Percentiles rank a stretch among this genome's conserved stretches.
Evolutionary conservation across 1,139 yeast species (phyloP).

Genomic region (Saccharomyces pastorianus): DNA sequence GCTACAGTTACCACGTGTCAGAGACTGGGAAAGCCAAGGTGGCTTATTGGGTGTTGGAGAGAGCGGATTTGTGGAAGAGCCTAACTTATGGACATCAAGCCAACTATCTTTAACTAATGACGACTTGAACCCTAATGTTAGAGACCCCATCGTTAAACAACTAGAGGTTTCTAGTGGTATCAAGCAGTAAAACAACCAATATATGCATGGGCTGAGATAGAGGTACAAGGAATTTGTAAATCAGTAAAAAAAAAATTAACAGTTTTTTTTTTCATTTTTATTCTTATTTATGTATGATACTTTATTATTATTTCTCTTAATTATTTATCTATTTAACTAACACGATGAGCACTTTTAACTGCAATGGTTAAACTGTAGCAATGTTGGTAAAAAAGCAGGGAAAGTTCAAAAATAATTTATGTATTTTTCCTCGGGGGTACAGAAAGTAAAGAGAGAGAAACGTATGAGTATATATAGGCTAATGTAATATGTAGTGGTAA

Average conservation of each 20-base stretch:
- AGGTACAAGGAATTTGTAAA: neutral
- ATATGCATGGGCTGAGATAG: neutral
- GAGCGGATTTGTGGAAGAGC: constrained; percentile 37
- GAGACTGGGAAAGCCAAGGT: constrained; percentile 72
- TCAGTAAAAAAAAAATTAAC: neutral
- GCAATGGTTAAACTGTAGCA: neutral
- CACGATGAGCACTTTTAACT: neutral
- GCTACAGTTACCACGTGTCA: constrained; percentile 63
- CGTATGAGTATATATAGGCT: neutral
- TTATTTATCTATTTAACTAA: constrained; percentile 1
- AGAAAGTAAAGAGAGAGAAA: neutral
- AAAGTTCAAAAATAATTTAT: neutral
- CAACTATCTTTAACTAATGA: constrained; percentile 57
- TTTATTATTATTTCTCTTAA: neutral
- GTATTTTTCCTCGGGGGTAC: neutral
- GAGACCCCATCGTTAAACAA: constrained; percentile 51
- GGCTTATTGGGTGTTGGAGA: constrained; percentile 88
- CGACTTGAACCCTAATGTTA: constrained; percentile 58
- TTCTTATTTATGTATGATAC: neutral
- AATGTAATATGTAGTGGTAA: neutral
- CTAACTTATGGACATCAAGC: constrained; percentile 73
- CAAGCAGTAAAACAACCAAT: constrained; percentile 9
- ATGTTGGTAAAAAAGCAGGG: neutral
- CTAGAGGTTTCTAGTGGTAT: constrained; percentile 67
- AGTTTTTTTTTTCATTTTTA: neutral